Evolutionary conservation across 2,329 filamentous ascomycete genomes (phyloP).

Genomic region (Pseudogymnoascus sp.): DNA sequence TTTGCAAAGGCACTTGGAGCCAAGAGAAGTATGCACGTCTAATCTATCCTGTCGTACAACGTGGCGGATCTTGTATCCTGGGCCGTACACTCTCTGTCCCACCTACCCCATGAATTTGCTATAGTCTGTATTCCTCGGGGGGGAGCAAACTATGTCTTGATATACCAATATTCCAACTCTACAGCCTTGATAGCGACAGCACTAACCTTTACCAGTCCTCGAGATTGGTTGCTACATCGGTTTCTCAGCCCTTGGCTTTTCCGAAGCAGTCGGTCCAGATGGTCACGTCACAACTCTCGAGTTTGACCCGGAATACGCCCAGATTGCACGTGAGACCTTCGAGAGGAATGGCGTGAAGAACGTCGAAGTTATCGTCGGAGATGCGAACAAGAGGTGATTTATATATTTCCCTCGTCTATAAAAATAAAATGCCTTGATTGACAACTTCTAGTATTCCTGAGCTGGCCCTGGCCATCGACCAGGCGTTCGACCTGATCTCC

Average conservation of each 20-base stretch:
- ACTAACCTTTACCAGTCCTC: conserved; percentile 20
- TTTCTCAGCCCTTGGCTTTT: conserved; percentile 24
- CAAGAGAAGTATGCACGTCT: conserved; percentile 19
- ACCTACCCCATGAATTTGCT: not conserved
- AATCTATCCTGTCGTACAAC: not conserved
- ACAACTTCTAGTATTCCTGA: conserved; percentile 14
- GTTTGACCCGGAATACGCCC: conserved; percentile 38
- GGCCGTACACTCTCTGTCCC: not conserved
- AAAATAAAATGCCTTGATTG: not conserved
- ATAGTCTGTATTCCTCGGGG: not conserved
- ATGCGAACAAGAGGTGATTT: conserved; percentile 41
- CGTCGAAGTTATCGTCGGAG: conserved; percentile 41
- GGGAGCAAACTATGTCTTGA: not conserved
- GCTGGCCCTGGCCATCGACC: conserved; percentile 17
- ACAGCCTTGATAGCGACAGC: not conserved
- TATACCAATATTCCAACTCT: not conserved
- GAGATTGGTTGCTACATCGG: conserved; percentile 27
- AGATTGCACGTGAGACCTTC: conserved; percentile 35
- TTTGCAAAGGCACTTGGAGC: conserved; percentile 21
- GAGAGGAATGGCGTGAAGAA: conserved; percentile 37
- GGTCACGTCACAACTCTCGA: conserved; percentile 37
- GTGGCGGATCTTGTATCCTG: not conserved
- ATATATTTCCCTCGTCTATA: conserved; percentile 15
- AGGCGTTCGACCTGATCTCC: conserved; percentile 49
- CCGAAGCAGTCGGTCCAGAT: conserved; percentile 21